Base-by-base conservation (phyloP, 2,329 filamentous ascomycete species). In the Akanthomyces lecanii region DNA sequence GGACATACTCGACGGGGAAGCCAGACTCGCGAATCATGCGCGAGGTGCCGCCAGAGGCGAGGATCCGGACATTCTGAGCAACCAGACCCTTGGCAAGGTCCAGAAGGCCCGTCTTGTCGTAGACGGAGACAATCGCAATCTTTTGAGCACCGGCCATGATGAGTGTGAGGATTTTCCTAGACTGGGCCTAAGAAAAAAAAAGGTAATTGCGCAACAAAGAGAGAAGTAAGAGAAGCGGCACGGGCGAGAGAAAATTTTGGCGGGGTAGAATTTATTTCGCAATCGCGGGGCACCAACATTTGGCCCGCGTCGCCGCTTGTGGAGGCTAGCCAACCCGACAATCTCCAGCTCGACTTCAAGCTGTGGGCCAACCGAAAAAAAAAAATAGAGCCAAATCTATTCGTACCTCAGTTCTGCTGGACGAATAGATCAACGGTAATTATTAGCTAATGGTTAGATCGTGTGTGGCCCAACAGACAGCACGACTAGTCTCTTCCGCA, bases 21-120 rank as follows among this genome's bases (percentile, higher is more conserved):
- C 92, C 92, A 70, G 92, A 95, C 76, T 99, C 95, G 74, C 95
- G 89, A 71, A 98, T 97, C 90, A 98, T 90, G 80, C 89, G 95
- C 68, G 95, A 89, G 54, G 95, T 99, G 71, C 95, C 95, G 65
- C 95, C 95, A 63, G 94, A 98, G 61, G 95, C 95, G 64, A 99
- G 85, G 68, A 99, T 89, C 69, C 92, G 90, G 70, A 97, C 90
- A 86, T 95, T 89, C 74, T 96, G 86, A 82, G 94, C 86, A 73
- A 90, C 85, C 57, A 97, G 86, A 70, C 92, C 92, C 79, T 96
- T 96, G 71, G 92, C 92, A 70, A 97, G 84, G 78, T 97, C 93
- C 69, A 97, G 81, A 69, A 97, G 85, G 65, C 93, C 95, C 63
- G 94, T 98, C 88, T 99, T 99, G 85, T 99, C 92, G 76, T 95